phyloP scores from a whole-genome alignment of 2,329 filamentous ascomycete species.

The Fusarium buharicum region DNA sequence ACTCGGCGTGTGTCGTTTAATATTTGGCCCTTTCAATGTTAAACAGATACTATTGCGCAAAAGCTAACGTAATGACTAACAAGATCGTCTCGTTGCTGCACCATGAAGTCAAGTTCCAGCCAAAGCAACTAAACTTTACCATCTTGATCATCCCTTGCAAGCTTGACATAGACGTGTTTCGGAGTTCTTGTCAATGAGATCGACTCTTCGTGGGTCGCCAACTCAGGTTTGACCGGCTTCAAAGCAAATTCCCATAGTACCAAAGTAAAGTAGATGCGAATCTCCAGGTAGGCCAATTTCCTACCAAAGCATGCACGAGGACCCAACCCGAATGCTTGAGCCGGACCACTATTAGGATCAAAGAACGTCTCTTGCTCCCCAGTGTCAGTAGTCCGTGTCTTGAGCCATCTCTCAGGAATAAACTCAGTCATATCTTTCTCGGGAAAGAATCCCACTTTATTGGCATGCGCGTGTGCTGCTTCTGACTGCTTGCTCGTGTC shows the following conservation, averaged over 20 bases:
- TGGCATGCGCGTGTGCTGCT: not conserved
- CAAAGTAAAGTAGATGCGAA: conserved; percentile 20
- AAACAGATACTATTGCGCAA: no score
- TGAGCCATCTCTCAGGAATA: conserved; percentile 53
- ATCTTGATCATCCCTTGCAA: not conserved
- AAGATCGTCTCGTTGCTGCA: no score
- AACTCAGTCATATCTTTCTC: conserved; percentile 45
- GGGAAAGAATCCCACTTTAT: conserved; percentile 33
- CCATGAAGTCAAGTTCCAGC: no score
- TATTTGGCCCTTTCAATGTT: no score
- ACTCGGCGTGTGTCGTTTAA: no score
- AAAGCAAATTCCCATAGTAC: conserved; percentile 23
- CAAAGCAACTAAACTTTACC: not conserved
- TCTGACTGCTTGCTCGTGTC: conserved; percentile 27
- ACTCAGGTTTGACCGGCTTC: conserved; percentile 1
- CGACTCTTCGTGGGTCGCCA: conserved; percentile 19
- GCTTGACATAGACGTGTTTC: conserved; percentile 20
- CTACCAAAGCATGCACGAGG: conserved; percentile 36
- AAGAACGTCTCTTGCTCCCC: conserved; percentile 22
- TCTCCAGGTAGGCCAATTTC: conserved; percentile 33
- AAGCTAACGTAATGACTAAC: no score
- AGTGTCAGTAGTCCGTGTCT: not conserved
- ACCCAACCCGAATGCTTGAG: conserved; percentile 35
- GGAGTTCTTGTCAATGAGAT: conserved; percentile 18
- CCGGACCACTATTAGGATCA: conserved; percentile 22